Evolutionary conservation across 2,329 filamentous ascomycete genomes (phyloP).

Genomic region (Phyllosticta capitalensis): DNA sequence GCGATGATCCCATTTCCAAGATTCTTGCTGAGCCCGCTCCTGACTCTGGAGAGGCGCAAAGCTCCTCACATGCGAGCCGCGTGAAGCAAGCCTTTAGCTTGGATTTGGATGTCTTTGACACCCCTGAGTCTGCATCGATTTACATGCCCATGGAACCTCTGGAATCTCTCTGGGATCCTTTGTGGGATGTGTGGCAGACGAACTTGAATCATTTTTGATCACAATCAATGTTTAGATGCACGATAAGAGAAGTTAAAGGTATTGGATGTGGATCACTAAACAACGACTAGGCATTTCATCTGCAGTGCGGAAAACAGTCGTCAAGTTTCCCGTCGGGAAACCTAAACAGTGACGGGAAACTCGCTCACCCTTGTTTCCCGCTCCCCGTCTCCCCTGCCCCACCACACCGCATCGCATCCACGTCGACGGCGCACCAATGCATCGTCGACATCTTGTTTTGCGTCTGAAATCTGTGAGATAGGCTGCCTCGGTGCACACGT

Average conservation of each 20-base stretch:
- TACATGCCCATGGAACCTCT: background rate
- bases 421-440: too few relatives aligned
- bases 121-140: background rate
- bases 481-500: too few relatives aligned
- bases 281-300: background rate
- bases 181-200: constrained; percentile 1
- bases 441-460: too few relatives aligned
- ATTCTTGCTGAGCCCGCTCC: background rate
- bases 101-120: background rate
- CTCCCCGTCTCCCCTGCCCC: background rate
- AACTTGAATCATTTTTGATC: background rate
- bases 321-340: background rate
- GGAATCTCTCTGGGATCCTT: constrained; percentile 2
- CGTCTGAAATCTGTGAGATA: too few relatives aligned
- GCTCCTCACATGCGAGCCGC: background rate
- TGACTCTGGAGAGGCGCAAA: background rate
- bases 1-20: constrained; percentile 3
- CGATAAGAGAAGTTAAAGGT: background rate
- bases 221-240: background rate
- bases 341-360: background rate
- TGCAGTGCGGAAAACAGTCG: background rate
- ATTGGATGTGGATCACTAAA: background rate
- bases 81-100: background rate
- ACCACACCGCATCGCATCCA: background rate
- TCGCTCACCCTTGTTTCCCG: background rate